A percentile compares a stretch with the other conserved stretches of the same genome.
These are phyloP conservation scores for Aspergillus sclerotioniger DNA, from an alignment of 495 filamentous ascomycete genomes.

Conservation along the genomic window DNA sequence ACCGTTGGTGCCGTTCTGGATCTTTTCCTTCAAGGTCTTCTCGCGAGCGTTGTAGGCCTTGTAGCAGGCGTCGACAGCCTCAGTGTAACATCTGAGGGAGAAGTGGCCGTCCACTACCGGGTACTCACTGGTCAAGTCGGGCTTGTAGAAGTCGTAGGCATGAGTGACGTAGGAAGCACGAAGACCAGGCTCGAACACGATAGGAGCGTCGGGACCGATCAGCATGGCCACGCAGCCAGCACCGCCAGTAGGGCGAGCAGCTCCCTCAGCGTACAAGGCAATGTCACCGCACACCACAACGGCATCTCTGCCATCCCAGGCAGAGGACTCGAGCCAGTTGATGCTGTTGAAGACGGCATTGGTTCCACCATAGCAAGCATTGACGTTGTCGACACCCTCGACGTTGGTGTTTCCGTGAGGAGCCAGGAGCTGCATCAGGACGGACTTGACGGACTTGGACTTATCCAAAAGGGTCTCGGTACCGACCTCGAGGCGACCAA, in stretches of 20 bases:
- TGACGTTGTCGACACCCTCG: constrained; percentile 94
- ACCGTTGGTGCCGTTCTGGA: constrained; percentile 62
- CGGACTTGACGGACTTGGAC: constrained; percentile 99
- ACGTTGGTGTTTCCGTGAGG: constrained; percentile 84
- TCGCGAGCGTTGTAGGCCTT: constrained; percentile 90
- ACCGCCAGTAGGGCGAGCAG: constrained; percentile 92
- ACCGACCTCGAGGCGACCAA: constrained; percentile 94
- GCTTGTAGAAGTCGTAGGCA: constrained; percentile 99
- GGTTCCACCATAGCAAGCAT: constrained; percentile 98
- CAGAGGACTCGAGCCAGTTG: constrained; percentile 98
- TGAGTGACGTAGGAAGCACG: constrained; percentile 91
- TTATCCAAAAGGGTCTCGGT: constrained; percentile 99
- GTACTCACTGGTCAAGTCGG: constrained; percentile 96
- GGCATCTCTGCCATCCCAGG: constrained; percentile 93
- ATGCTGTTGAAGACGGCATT: constrained; percentile 96
- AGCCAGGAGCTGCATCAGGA: constrained; percentile 95
- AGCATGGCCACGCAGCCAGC: constrained; percentile 93
- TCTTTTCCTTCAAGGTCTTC: constrained; percentile 57
- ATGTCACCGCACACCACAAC: constrained; percentile 96
- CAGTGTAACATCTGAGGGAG: constrained; percentile 92
- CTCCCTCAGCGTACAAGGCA: constrained; percentile 95
- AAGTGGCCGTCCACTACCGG: constrained; percentile 95
- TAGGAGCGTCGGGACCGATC: constrained; percentile 86
- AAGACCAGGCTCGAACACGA: constrained; percentile 88
- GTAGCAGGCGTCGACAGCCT: constrained; percentile 95